These are phyloP conservation scores for Zasmidium angulare DNA, from an alignment of 2,329 filamentous ascomycete genomes.

Conservation along the genomic window DNA sequence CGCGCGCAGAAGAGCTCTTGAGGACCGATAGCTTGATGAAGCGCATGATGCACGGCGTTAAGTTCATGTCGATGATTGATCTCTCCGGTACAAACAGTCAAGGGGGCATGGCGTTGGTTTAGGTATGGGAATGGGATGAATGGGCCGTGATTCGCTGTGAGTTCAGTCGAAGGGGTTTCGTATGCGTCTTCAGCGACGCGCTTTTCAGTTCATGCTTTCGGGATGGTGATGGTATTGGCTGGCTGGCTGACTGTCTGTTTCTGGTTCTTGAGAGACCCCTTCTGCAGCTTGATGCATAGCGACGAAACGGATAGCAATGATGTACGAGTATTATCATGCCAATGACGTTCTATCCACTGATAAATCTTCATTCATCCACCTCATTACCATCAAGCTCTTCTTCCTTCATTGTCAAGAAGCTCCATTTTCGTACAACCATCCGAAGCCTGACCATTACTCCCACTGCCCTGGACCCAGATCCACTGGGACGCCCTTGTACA, in stretches of 20 bases:
- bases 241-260: neutral
- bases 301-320: neutral
- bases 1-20: constrained; percentile 25
- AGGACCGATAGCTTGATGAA: too few species aligned
- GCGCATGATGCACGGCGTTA: neutral
- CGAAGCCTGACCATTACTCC: constrained; percentile 6
- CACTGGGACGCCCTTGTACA: constrained; percentile 16
- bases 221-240: neutral
- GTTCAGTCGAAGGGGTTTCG: neutral
- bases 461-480: constrained; percentile 15
- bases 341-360: neutral
- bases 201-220: neutral
- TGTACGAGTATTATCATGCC: neutral
- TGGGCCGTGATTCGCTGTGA: neutral
- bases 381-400: too few species aligned
- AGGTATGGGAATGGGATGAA: constrained; percentile 1
- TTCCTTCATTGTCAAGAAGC: constrained; percentile 4
- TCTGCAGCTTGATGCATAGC: neutral
- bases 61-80: constrained; percentile 12
- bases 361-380: too few species aligned
- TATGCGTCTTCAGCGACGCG: neutral
- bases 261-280: neutral
- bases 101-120: constrained; percentile 17
- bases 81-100: constrained; percentile 9
- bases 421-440: neutral